phyloP scores from a whole-genome alignment of 352 stramenopile species.

The Phytophthora megakarya region DNA sequence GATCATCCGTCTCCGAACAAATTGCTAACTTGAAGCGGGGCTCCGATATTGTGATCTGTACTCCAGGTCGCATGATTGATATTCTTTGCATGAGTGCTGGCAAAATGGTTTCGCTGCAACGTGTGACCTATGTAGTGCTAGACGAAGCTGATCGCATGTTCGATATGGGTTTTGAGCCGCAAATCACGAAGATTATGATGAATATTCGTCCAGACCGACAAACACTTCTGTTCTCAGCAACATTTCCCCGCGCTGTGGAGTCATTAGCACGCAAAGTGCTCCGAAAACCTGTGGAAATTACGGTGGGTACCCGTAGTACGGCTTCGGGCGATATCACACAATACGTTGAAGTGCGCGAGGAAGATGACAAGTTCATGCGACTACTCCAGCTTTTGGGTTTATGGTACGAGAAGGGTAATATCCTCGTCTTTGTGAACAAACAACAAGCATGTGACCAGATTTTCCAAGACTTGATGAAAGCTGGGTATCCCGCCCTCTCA shows the following conservation, averaged over 20 bases:
- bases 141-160: conserved; percentile 99
- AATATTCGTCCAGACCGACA: conserved; percentile 93
- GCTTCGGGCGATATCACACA: conserved; percentile 97
- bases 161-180: conserved; percentile 99
- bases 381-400: conserved; percentile 96
- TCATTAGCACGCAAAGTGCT: conserved; percentile 90
- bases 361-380: conserved; percentile 98
- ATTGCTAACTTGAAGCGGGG: conserved; percentile 99
- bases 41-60: conserved; percentile 98
- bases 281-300: conserved; percentile 97
- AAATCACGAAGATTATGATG: conserved; percentile 97
- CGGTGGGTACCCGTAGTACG: conserved; percentile 94
- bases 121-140: conserved; percentile 98
- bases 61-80: conserved; percentile 99
- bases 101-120: conserved; percentile 94
- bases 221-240: conserved; percentile 98
- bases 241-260: conserved; percentile 95
- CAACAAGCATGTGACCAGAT: conserved; percentile 96
- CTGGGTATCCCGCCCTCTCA: conserved; percentile 95
- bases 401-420: conserved; percentile 97
- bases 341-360: conserved; percentile 98
- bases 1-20: conserved; percentile 95
- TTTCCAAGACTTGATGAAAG: conserved; percentile 97
- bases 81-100: conserved; percentile 99
- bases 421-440: conserved; percentile 99